Base-by-base conservation (phyloP, 225 moss, liverwort and hornwort species). In the Marchantia paleacea region DNA sequence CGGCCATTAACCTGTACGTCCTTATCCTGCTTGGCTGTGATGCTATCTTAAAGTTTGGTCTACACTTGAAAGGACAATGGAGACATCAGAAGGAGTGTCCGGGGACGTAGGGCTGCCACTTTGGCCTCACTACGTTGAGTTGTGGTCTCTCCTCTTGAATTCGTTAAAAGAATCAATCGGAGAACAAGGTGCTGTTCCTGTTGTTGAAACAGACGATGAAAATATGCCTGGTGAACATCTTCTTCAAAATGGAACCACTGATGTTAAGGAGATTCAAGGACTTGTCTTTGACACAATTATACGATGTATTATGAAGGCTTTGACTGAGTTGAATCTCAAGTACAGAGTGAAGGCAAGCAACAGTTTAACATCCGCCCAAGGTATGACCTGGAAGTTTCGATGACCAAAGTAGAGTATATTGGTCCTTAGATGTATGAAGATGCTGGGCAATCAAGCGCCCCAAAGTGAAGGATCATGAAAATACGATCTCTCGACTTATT, bases 41-140 rank as follows among this genome's bases (percentile, higher is more conserved):
- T 81, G 73, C 67, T 62, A 39, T 55, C 58, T 81, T 87, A 78
- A 85, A 96, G 96, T 93, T 24, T 96, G 96, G 96, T 96, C 96
- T 61, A 94, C 96, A 81, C 85, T 96, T 82, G 91, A 96, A 87
- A 92, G 94, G 84, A 86, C 96, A 67, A 94, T 94, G 90, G 94
- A 96, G 60, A 91, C 91, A 16, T 55, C 87, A 68, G 89, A 94
- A 75, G 83, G 73, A 50, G 39, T 87, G 80, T 62, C 54, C 25
- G 90, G 89, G 74, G 94, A 89, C 52, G 82, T 83, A 66, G 84
- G 84, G 57, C 75, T 83, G 79, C 89, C 84, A 51, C 82, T 96
- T 70, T 96, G 94, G 94, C 91, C 89, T 28, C 89, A 96, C 73
- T 96, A 96, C 87, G 92, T 93, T 52, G 94, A 94, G 76, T 84